phyloP scores from a whole-genome alignment of 1,284 basidiomycete species.

The Pisolithus thermaeus region DNA sequence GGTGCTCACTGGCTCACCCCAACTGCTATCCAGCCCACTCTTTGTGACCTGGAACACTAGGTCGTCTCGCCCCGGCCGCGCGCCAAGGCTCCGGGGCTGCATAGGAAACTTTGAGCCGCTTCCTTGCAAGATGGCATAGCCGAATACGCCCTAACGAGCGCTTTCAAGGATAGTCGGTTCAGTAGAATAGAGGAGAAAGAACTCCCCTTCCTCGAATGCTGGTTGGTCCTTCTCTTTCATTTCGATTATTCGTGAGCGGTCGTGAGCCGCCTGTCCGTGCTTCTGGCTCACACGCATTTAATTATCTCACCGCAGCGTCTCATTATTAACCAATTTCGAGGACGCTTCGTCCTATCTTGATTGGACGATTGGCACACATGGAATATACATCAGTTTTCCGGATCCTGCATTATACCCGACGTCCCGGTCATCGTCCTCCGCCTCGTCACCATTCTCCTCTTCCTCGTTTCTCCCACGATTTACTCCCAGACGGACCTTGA shows the following conservation, averaged over 20 bases:
- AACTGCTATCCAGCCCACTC: constrained; percentile 60
- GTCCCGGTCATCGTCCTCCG: constrained; percentile 46
- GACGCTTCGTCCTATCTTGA: constrained; percentile 81
- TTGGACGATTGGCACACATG: constrained; percentile 90
- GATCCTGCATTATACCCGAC: constrained; percentile 60
- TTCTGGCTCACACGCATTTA: neutral
- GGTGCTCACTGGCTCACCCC: constrained; percentile 2
- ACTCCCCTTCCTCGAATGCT: constrained; percentile 77
- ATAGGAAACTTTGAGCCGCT: constrained; percentile 91
- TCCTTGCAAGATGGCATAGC: constrained; percentile 71
- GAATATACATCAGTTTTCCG: constrained; percentile 85
- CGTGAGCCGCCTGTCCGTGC: constrained; percentile 1
- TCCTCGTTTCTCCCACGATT: constrained; percentile 51
- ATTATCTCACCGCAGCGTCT: constrained; percentile 46
- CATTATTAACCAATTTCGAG: constrained; percentile 91
- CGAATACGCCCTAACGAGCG: constrained; percentile 89
- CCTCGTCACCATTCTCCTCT: constrained; percentile 67
- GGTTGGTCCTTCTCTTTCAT: constrained; percentile 45
- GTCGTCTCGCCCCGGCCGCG: constrained; percentile 50
- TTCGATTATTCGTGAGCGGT: neutral
- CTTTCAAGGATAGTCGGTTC: constrained; percentile 69
- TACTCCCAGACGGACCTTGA: constrained; percentile 56
- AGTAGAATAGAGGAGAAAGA: constrained; percentile 71
- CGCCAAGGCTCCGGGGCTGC: constrained; percentile 79
- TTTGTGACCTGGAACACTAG: constrained; percentile 96